Conservation (phyloP, 73 alveolate species). For the Paramecium sexaurelia region DNA sequence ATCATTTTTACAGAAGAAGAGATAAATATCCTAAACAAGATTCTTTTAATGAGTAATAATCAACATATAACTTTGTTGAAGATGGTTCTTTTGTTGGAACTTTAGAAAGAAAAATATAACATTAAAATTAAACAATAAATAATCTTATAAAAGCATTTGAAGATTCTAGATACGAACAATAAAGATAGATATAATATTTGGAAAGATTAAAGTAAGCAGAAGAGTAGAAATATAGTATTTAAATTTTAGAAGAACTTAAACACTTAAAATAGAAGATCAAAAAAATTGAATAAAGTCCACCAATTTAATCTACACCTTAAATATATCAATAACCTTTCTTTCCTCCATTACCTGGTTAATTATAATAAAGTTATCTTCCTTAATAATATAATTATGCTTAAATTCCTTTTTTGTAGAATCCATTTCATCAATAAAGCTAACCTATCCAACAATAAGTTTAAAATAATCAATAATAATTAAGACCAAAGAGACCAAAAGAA, state of each 20-base stretch:
- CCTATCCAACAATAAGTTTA: not conserved
- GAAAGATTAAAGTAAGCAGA: not conserved
- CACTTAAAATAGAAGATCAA: not conserved
- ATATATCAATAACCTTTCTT: not conserved
- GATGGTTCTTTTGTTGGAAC: conserved; percentile 1
- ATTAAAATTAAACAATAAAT: not conserved
- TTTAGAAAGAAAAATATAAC: not conserved
- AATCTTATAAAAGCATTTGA: not conserved
- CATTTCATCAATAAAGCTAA: not conserved
- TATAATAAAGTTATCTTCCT: not conserved
- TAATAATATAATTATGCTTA: not conserved
- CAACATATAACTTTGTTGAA: not conserved
- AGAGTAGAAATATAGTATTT: not conserved
- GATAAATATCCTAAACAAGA: not conserved
- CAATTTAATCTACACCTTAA: not conserved
- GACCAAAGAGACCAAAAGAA: not conserved
- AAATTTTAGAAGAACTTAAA: not conserved
- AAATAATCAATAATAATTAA: not conserved
- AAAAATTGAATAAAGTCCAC: conserved; percentile 8
- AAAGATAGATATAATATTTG: not conserved
- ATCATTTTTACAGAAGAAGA: not conserved
- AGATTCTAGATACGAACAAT: not conserved
- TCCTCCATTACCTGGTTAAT: not conserved
- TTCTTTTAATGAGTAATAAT: not conserved
- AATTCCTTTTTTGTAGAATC: not conserved